Conservation (phyloP, 1,284 basidiomycete species). For the Moesziomyces sp. region DNA sequence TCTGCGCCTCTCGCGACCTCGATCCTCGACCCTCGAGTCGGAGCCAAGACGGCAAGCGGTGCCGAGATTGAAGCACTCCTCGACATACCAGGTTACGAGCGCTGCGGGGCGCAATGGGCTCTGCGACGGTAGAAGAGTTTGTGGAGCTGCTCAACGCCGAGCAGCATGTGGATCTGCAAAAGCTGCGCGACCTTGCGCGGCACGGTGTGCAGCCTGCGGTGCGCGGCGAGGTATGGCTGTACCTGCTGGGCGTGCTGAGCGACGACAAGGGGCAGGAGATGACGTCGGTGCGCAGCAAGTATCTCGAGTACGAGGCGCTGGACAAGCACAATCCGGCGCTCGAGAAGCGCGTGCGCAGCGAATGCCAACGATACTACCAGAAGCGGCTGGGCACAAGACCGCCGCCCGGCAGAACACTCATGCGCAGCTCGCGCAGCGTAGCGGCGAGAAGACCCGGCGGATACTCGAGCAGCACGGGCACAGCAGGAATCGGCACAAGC, state of each 20-base stretch:
- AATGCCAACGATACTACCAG: constrained; percentile 63
- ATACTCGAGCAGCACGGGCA: constrained; percentile 9
- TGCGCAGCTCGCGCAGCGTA: constrained; percentile 36
- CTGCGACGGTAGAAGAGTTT: constrained; percentile 60
- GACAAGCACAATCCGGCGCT: constrained; percentile 60
- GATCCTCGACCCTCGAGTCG: no score
- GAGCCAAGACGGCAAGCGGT: no score
- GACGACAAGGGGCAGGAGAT: constrained; percentile 66
- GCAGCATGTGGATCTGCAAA: constrained; percentile 63
- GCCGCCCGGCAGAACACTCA: constrained; percentile 37
- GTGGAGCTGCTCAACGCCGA: constrained; percentile 63
- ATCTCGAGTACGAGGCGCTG: constrained; percentile 61
- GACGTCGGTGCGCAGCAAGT: constrained; percentile 64
- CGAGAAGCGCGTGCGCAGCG: constrained; percentile 61
- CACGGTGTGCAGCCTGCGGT: constrained; percentile 63
- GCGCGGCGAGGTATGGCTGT: constrained; percentile 66
- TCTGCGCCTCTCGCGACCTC: no score
- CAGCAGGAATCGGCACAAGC: constrained; percentile 1
- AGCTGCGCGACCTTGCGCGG: constrained; percentile 61
- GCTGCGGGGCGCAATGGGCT: constrained; percentile 32
- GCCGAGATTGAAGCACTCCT: no score
- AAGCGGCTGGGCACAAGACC: constrained; percentile 51
- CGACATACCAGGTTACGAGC: not conserved
- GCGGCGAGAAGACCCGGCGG: constrained; percentile 25
- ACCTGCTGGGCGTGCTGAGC: constrained; percentile 65